Base-by-base conservation (phyloP, 192 early-diverging fungal genomes). In the Rhizophagus prolifer region DNA sequence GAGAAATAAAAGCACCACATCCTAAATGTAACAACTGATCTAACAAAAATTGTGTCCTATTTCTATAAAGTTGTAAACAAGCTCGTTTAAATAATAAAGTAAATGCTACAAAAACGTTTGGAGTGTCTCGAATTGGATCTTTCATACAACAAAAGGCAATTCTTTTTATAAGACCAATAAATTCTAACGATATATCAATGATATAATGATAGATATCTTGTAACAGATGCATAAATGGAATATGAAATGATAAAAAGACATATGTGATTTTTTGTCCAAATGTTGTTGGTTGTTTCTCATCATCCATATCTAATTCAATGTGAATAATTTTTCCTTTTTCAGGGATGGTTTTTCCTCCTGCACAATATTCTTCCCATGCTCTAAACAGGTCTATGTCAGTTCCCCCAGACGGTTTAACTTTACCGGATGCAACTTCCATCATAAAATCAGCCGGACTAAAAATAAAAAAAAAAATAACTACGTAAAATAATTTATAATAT, bases 361-460 rank as follows among this genome's bases (percentile, higher is more conserved):
- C 79, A 74, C 81, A 78, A 70, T 84, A 82, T 14, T 81, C 76
- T 34, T 82, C 83, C 83, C 88, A 90, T 79, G 84, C 88, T 14
- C 67, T 61, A 23, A 86, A 81, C 19, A 91, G 70, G 50, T 86
- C 80, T 3, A 77, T 61, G 3, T 88, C 84, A 66, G 80, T 78
- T 26, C 81, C 63, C 46, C 76, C 69, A 21, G 71, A 70, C 23
- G 83, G 84, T 25, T 85, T 80, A 25, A 88, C 80, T 26, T 82
- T 82, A 62, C 88, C 88, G 25, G 90, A 84, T 2, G 84, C 83
- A n/a, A 91, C 85, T 73, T 91, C 90, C 90, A 91, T 91, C 73
- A 85, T 91, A 58, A 88, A 91, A 68, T 91, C 90, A 10, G 87
- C 82, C 0, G 86, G 86, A 25, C 81, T 84, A 25, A 77, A 50